Conservation (phyloP, 495 filamentous ascomycete species). For the Saxispiralis lemnorum region DNA sequence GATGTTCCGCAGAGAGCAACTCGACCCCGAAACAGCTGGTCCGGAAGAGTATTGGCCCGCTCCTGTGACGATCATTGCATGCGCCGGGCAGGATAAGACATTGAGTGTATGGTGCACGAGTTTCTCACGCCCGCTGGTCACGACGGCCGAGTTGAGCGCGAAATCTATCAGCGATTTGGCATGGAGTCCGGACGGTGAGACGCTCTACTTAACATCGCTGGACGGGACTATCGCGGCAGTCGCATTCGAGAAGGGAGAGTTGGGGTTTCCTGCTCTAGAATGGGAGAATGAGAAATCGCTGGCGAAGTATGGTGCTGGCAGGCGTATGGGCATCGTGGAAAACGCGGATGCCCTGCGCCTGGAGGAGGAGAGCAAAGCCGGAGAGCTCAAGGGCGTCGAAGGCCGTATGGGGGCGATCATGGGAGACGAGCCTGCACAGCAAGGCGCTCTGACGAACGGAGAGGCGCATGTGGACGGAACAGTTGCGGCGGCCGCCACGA, state of each 20-base stretch:
- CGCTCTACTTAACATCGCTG: conserved; percentile 64
- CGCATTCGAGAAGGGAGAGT: conserved; percentile 51
- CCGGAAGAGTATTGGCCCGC: conserved; percentile 19
- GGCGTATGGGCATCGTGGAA: conserved; percentile 76
- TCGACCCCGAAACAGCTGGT: conserved; percentile 34
- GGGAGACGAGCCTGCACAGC: conserved; percentile 43
- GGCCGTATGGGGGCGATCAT: conserved; percentile 94
- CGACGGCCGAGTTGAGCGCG: conserved; percentile 66
- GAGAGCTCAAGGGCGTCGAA: conserved; percentile 72
- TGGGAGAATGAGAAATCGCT: conserved; percentile 85
- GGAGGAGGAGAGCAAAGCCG: conserved; percentile 81
- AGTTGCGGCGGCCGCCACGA: conserved; percentile 10
- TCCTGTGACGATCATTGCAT: conserved; percentile 77
- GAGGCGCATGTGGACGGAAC: conserved; percentile 22
- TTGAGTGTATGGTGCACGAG: conserved; percentile 95
- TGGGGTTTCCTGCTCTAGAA: conserved; percentile 53
- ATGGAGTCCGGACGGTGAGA: conserved; percentile 85
- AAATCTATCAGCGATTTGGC: conserved; percentile 89
- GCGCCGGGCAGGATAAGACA: conserved; percentile 89
- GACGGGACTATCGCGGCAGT: conserved; percentile 73
- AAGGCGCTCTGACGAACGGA: conserved; percentile 15
- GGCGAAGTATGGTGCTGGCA: conserved; percentile 75
- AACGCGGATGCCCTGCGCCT: conserved; percentile 70
- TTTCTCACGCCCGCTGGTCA: conserved; percentile 72
- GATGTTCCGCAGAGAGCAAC: conserved; percentile 35